These are phyloP conservation scores for Tolypocladium cylindrosporum DNA, from an alignment of 2,329 filamentous ascomycete genomes.

Conservation along the genomic window DNA sequence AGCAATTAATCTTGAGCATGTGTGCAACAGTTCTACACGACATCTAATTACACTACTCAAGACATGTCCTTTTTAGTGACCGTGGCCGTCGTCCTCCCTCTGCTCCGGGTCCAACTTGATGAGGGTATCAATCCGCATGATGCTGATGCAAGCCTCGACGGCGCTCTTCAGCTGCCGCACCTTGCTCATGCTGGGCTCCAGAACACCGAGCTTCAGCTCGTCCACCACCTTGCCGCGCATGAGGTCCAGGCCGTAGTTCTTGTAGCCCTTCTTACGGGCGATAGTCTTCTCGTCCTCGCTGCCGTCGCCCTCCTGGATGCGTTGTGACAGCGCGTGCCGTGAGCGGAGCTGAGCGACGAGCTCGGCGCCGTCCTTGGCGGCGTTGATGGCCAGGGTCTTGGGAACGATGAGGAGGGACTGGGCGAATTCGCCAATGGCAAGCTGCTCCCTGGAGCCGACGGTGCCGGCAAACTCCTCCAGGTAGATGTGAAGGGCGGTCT, in stretches of 20 bases:
- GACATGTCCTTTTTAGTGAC: conserved; percentile 44
- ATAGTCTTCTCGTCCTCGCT: conserved; percentile 81
- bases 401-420: conserved; percentile 89
- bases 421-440: conserved; percentile 95
- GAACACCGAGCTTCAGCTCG: conserved; percentile 84
- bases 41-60: background rate
- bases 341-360: conserved; percentile 92
- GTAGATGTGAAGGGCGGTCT: conserved; percentile 99
- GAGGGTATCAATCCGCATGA: conserved; percentile 98
- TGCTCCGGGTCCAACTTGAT: conserved; percentile 95
- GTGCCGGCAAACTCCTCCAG: conserved; percentile 97
- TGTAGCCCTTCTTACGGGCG: conserved; percentile 92
- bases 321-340: conserved; percentile 87
- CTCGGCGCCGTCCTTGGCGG: conserved; percentile 91
- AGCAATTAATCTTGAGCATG: background rate
- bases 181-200: conserved; percentile 98
- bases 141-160: conserved; percentile 95
- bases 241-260: conserved; percentile 95
- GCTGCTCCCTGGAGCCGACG: conserved; percentile 91
- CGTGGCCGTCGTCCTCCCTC: conserved; percentile 71
- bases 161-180: conserved; percentile 96
- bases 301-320: conserved; percentile 74
- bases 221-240: conserved; percentile 84
- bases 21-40: background rate
- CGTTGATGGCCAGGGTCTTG: conserved; percentile 94